Percentiles rank a stretch among this genome's conserved stretches.
These are phyloP conservation scores for Russula sp. DNA, from an alignment of 768 basidiomycete genomes.

Conservation along the genomic window DNA sequence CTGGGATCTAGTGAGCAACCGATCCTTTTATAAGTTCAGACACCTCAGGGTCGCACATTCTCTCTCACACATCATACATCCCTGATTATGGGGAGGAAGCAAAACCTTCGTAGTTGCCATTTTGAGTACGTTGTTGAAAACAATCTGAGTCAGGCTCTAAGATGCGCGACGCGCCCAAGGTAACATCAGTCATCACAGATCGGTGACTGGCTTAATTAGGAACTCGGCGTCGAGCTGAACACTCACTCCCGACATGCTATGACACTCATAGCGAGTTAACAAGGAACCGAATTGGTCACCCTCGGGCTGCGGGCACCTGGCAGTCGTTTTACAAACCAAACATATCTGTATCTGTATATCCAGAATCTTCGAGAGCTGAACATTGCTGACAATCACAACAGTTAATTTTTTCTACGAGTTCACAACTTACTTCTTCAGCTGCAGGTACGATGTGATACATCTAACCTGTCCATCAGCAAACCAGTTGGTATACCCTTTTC, in stretches of 20 bases:
- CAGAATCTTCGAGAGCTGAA: neutral
- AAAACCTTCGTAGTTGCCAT: neutral
- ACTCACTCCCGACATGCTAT: too few species aligned
- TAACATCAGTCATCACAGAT: neutral
- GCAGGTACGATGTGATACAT: slow-evolving; percentile 7
- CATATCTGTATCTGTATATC: neutral
- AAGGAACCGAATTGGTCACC: neutral
- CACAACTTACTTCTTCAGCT: neutral
- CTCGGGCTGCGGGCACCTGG: neutral
- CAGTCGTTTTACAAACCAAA: neutral
- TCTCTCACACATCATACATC: neutral
- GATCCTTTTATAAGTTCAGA: neutral
- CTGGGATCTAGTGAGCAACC: neutral
- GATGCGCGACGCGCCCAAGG: neutral
- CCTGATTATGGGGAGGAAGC: neutral
- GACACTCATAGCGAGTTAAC: neutral
- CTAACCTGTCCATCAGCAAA: too few species aligned
- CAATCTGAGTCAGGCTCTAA: neutral
- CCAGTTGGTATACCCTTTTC: too few species aligned
- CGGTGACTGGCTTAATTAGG: too few species aligned
- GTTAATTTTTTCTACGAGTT: slow-evolving; percentile 12
- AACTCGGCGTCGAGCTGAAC: too few species aligned
- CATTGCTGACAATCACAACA: slow-evolving; percentile 5
- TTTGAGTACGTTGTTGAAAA: neutral
- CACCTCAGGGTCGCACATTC: neutral